Percentiles rank a stretch among this genome's conserved stretches.
Conservation (phyloP, 2,329 filamentous ascomycete genomes). For the Penicillium sclerotigenum region DNA sequence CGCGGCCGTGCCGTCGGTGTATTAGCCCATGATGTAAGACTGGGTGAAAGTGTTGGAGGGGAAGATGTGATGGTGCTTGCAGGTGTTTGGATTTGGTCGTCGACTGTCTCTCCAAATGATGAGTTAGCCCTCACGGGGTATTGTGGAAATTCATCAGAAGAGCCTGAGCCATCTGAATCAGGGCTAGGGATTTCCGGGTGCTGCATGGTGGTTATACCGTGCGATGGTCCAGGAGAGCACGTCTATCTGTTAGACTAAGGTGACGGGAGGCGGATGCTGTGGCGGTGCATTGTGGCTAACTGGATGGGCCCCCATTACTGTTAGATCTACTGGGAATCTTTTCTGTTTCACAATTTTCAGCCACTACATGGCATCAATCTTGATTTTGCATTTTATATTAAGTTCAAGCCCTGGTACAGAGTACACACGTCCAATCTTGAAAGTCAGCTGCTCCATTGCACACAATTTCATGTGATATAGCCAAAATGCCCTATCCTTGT, state of each 20-base stretch:
- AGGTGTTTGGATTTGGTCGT: constrained; percentile 30
- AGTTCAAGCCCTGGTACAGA: not conserved
- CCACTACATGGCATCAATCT: constrained; percentile 1
- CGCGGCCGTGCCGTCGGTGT: constrained; percentile 41
- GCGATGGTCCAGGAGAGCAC: constrained; percentile 14
- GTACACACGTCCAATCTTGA: not conserved
- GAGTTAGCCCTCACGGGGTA: constrained; percentile 33
- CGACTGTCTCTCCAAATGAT: constrained; percentile 32
- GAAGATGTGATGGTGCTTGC: constrained; percentile 35
- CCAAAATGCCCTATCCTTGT: not conserved
- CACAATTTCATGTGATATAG: not conserved
- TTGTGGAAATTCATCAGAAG: constrained; percentile 41
- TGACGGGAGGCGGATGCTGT: constrained; percentile 27
- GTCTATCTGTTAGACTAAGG: constrained; percentile 7
- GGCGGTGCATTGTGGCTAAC: constrained; percentile 12
- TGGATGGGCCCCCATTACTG: not conserved
- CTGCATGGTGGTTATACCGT: constrained; percentile 39
- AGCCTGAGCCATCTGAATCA: constrained; percentile 43
- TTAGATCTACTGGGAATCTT: constrained; percentile 3
- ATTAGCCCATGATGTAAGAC: constrained; percentile 36
- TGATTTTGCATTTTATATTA: not conserved
- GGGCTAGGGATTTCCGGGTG: constrained; percentile 39
- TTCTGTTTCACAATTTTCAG: not conserved
- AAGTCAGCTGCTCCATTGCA: not conserved
- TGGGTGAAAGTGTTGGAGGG: constrained; percentile 28